Base-by-base conservation (phyloP, 345 rosid species). In the Aquilaria yunnanensis region DNA sequence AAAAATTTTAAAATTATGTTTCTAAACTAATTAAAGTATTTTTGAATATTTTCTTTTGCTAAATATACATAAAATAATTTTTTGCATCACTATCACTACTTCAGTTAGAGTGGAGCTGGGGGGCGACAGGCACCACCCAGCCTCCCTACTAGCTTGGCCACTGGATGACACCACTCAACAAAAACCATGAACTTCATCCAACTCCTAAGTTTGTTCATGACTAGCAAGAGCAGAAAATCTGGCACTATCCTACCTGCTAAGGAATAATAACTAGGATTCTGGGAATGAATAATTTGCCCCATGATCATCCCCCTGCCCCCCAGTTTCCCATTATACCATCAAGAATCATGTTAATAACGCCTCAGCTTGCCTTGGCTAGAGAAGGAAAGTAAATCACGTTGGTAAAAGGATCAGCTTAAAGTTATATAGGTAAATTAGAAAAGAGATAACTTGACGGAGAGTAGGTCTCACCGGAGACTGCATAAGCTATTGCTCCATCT, bases 401-500 rank as follows among this genome's bases (percentile, higher is more conserved):
- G 49, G 7, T 59, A 47, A 59, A 47, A 23, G 13, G 30, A 5
- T 37, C 3, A 3, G 52, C 3, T 14, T 33, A 33, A 32, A 31
- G 3, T 32, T 29, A 48, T 30, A 11, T 10, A 5, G 8, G 1
- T 3, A 23, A 29, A 29, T 9, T 7, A 31, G 29, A 14, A 41
- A 14, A 10, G 13, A 53, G 14, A 46, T 10, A 32, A 51, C 14
- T n/a, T 61, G 14, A 12, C 9, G 23, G 14, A 41, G 9, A 53
- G 29, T 2, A 57, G 10, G 65, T 70, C 80, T 52, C 64, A 92
- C 97, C 97, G 63, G 88, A 72, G 63, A 87, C 83, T 0, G 96
- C 88, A 63, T 60, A 93, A 31, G 96, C 97, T n/a, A 68, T 74
- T 29, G 95, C 82, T 71, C 96, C 97, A 34, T 79, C 85, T 12